Percentiles rank a stretch among this genome's conserved stretches.
Evolutionary conservation across 2,329 filamentous ascomycete species (phyloP).

Genomic region (Arthrocladium fulminans): DNA sequence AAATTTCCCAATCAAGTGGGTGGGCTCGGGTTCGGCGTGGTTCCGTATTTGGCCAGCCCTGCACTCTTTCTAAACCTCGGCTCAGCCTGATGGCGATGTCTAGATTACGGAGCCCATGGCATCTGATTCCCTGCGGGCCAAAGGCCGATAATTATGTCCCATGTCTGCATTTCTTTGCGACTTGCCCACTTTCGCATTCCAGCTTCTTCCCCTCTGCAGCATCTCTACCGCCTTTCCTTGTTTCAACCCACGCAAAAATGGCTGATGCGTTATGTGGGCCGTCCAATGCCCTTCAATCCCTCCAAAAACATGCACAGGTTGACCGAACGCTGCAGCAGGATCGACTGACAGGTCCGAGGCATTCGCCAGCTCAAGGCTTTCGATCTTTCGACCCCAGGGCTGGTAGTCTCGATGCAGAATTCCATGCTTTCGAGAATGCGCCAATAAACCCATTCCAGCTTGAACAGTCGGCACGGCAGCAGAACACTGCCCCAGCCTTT

Average conservation of each 20-base stretch:
- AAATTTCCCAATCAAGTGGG: no score
- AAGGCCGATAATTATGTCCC: not conserved
- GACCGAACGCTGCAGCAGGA: conserved; percentile 68
- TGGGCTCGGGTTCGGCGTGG: no score
- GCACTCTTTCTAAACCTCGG: no score
- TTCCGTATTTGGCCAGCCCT: no score
- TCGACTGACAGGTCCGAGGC: conserved; percentile 46
- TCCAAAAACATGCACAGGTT: conserved; percentile 59
- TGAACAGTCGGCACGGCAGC: conserved; percentile 28
- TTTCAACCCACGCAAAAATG: conserved; percentile 42
- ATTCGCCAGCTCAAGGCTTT: conserved; percentile 51
- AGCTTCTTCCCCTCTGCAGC: no score
- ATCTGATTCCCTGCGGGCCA: not conserved
- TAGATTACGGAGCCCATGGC: not conserved
- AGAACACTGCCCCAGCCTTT: conserved; percentile 11
- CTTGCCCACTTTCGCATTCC: not conserved
- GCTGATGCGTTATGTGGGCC: conserved; percentile 63
- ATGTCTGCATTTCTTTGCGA: not conserved
- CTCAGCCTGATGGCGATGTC: not conserved
- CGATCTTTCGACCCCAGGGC: conserved; percentile 49
- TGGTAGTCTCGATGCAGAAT: conserved; percentile 55
- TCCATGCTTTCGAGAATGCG: conserved; percentile 58
- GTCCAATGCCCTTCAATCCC: conserved; percentile 64
- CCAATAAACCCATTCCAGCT: conserved; percentile 25
- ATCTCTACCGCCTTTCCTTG: not conserved